These are phyloP conservation scores for Lachancea meyersii DNA, from an alignment of 805 yeast species.

Conservation along the genomic window DNA sequence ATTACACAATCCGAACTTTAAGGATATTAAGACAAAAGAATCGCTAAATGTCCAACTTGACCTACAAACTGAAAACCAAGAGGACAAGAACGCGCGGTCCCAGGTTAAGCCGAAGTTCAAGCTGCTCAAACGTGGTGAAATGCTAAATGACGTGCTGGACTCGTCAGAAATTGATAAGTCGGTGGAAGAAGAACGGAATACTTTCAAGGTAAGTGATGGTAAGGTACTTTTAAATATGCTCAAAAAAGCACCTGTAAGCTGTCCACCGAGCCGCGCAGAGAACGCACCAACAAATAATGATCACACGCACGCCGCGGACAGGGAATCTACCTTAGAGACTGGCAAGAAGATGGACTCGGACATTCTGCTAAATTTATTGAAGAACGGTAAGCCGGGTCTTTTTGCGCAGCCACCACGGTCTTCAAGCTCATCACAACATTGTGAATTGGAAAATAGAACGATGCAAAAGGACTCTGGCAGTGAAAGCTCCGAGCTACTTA, in stretches of 20 bases:
- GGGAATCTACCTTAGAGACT: background rate
- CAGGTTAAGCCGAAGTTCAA: constrained; percentile 31
- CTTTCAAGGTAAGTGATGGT: background rate
- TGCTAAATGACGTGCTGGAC: constrained; percentile 17
- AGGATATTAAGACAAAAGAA: background rate
- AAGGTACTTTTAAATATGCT: constrained; percentile 9
- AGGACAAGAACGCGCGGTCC: background rate
- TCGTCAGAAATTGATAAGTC: background rate
- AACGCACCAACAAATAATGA: background rate
- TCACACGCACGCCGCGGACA: background rate
- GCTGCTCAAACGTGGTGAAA: constrained; percentile 36
- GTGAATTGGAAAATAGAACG: background rate
- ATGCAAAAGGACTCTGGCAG: background rate
- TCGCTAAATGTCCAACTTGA: background rate
- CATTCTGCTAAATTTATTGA: background rate
- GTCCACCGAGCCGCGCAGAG: background rate
- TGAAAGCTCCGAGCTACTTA: background rate
- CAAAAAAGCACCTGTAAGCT: background rate
- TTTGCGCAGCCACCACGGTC: background rate
- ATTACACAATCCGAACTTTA: background rate
- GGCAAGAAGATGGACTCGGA: background rate
- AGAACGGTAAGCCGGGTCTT: background rate
- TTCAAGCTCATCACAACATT: background rate
- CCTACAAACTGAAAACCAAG: background rate
- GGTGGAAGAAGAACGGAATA: background rate